These are phyloP conservation scores for Balansia obtecta DNA, from an alignment of 2,329 filamentous ascomycete genomes.

Conservation along the genomic window DNA sequence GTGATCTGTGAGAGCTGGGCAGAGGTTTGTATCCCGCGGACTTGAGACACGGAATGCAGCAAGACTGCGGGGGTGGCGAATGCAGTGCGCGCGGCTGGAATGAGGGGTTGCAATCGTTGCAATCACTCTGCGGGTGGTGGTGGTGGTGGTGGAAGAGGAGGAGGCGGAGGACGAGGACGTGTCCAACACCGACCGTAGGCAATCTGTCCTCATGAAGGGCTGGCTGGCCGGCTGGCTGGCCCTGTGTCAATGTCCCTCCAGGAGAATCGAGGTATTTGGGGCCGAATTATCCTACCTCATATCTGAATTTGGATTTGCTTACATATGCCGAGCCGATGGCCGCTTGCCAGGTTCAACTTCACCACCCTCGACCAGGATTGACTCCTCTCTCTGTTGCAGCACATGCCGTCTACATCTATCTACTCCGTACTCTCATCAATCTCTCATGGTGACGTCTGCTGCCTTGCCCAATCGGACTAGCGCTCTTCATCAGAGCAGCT, in stretches of 20 bases:
- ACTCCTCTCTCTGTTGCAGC: no score
- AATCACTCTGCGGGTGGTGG: neutral
- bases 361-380: no score
- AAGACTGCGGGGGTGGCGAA: neutral
- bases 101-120: neutral
- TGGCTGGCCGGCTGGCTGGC: neutral
- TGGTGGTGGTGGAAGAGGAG: neutral
- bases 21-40: neutral
- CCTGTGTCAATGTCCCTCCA: neutral
- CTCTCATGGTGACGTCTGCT: constrained; percentile 24
- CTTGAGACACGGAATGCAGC: neutral
- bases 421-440: constrained; percentile 5
- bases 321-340: constrained; percentile 1
- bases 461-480: neutral
- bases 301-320: neutral
- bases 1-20: neutral
- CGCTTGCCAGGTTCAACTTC: no score
- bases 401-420: neutral
- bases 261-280: neutral
- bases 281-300: no score
- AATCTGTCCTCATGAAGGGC: neutral
- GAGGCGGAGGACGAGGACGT: no score
- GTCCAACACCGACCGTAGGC: neutral
- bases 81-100: neutral
- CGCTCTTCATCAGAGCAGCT: neutral